Conservation (phyloP, 2,329 filamentous ascomycete genomes). For the Seiridium unicorne region DNA sequence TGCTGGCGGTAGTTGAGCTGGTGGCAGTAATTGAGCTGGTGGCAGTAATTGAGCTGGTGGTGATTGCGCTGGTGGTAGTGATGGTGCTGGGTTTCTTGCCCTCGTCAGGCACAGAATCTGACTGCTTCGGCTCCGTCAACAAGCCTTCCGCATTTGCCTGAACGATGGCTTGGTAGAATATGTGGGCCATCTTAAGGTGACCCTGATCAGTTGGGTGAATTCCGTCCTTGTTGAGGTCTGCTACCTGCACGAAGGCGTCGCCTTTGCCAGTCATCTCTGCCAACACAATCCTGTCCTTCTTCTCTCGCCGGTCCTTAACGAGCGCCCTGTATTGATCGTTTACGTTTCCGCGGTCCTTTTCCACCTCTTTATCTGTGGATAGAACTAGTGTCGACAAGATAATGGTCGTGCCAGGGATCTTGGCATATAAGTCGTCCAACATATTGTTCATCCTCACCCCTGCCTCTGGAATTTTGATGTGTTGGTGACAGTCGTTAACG, state of each 20-base stretch:
- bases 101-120: background rate
- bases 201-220: constrained; percentile 3
- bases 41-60: too few relatives aligned
- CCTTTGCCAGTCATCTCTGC: background rate
- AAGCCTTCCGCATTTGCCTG: background rate
- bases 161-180: constrained; percentile 3
- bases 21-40: too few relatives aligned
- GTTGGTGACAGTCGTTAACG: constrained; percentile 8
- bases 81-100: too few relatives aligned
- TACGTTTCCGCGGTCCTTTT: background rate
- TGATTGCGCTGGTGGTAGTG: too few relatives aligned
- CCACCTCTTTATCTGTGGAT: background rate
- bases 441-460: constrained; percentile 1
- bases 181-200: background rate
- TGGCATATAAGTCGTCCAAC: background rate
- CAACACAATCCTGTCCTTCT: background rate
- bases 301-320: background rate
- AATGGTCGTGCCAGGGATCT: constrained; percentile 8
- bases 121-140: background rate
- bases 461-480: background rate
- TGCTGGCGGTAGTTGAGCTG: too few relatives aligned
- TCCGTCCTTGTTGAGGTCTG: background rate
- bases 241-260: background rate
- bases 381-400: constrained; percentile 3
- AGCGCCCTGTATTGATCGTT: constrained; percentile 1